Conservation (phyloP, 257 asterid genomes). For the Petunia secreta region DNA sequence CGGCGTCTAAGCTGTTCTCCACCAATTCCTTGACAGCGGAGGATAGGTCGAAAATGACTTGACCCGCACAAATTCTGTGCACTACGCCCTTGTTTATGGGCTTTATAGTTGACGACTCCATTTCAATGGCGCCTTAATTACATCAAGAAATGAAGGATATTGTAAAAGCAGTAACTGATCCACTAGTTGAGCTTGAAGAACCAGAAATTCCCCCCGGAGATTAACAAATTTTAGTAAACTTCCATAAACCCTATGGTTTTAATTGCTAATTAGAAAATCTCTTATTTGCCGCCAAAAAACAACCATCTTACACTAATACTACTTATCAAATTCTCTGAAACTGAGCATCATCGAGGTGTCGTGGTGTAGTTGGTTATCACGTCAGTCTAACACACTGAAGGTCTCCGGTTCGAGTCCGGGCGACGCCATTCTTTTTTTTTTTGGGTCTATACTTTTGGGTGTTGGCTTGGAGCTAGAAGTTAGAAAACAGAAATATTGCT, state of each 20-base stretch:
- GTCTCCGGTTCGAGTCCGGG: slow-evolving; percentile 81
- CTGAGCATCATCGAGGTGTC: slow-evolving; percentile 39
- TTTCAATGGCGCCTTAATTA: slow-evolving; percentile 24
- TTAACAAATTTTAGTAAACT: too few species aligned
- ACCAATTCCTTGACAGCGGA: slow-evolving; percentile 98
- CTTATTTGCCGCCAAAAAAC: slow-evolving; percentile 9
- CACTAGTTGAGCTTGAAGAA: neutral
- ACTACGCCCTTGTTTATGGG: slow-evolving; percentile 73
- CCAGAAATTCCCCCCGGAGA: neutral
- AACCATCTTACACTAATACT: too few species aligned
- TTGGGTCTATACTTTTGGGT: neutral
- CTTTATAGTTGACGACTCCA: slow-evolving; percentile 57
- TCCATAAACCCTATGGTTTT: slow-evolving; percentile 4
- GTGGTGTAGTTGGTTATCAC: slow-evolving; percentile 93
- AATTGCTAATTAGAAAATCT: neutral
- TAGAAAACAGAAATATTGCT: neutral
- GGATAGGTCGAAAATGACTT: slow-evolving; percentile 87
- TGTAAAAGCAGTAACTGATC: neutral
- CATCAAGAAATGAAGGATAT: too few species aligned
- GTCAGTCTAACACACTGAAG: slow-evolving; percentile 75
- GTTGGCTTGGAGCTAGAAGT: neutral
- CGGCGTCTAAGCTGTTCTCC: slow-evolving; percentile 98
- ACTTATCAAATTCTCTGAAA: too few species aligned
- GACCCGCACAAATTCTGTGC: slow-evolving; percentile 89
- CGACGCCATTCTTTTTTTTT: slow-evolving; percentile 46